Evolutionary conservation across 257 asterid species (phyloP), one percentile per base, ranked within the genome.

Genomic region (Salvia splendens): DNA sequence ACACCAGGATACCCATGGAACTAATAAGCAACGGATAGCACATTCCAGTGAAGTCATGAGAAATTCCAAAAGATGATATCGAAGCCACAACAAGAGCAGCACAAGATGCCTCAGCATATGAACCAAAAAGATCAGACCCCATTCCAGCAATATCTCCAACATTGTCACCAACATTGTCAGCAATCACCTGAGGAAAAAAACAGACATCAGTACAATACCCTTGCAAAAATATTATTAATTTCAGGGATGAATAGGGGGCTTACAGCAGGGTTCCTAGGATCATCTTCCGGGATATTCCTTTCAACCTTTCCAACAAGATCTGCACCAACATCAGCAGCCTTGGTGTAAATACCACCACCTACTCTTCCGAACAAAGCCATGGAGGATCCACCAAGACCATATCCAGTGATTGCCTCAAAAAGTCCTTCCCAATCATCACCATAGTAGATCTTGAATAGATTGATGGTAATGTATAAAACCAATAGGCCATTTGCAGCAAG

Each of bases 401-500:
- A 92, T 30, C 97, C 97, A 73, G 97, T 92, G 28, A 89, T 92
- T 17, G 98, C 88, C 83, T 92, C 97, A 43, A 89, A 92, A 59
- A 92, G 95, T 30, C 97, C 96, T 79, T 86, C 98, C 98, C 98
- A 92, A 59, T 89, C 98, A 74, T 87, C 95, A 15, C 96, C 98
- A 30, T 89, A 92, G 75, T 89, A 87, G 46, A 92, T 71, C 88
- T 87, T 86, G 81, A 92, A 89, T 61, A 87, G 75, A 72, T 87
- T 92, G 78, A 92, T 89, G 14, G 89, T 54, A 69, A 92, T 84
- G 70, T 77, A 92, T 12, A 89, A 85, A 78, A 92, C 97, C 85
- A 92, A 69, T 17, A 92, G 87, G 7, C 98, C 98, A 77, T 87
- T 92, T 38, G 97, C 93, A 63, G 98, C 96, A 62, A 92, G 95